Evolutionary conservation across 2,329 filamentous ascomycete species (phyloP), one percentile per base, ranked within the genome.

Genomic region (Alternaria sp.): DNA sequence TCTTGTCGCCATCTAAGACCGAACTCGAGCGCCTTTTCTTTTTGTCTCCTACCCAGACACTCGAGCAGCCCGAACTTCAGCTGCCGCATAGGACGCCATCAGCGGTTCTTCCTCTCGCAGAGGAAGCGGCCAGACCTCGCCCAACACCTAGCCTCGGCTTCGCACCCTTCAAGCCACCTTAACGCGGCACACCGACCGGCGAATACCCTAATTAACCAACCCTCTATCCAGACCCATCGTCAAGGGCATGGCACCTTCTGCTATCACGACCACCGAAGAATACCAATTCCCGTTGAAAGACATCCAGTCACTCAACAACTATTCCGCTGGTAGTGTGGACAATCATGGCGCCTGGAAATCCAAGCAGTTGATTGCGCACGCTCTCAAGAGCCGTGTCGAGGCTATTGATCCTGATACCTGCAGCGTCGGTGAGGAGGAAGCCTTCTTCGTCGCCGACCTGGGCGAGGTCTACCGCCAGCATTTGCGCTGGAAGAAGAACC

Each of bases 41-140:
- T 68, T 75, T 76, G 72, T 78, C 80, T 71, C 75, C 78, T 76
- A 79, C 78, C 76, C 73, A 72, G 71, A 80, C 79, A 72, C 87
- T 86, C 82, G 87, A 84, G 80, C 84, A 87, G 81, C 83, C 87
- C 83, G 83, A 84, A 82, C 84, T 85, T 88, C 91, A 97, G 93
- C 95, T 98, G 96, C 96, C 96, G 96, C 95, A 99, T 99, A 98
- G 93, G 92, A 96, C 91, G 90, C 89, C 89, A 90, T 90, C 89
- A 89, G 88, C 90, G 92, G 91, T 94, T 97, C 95, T 98, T 98
- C 95, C 94, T 97, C 95, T 96, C 86, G 86, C 85, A 83, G 95
- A 94, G 96, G 96, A 95, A 96, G 96, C 68, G 92, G 93, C 91
- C 91, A 95, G 93, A 91, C 93, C 92, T 93, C 91, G 93, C 91